These are phyloP conservation scores for Penicillium atrosanguineum DNA, from an alignment of 495 filamentous ascomycete species.

Conservation along the genomic window DNA sequence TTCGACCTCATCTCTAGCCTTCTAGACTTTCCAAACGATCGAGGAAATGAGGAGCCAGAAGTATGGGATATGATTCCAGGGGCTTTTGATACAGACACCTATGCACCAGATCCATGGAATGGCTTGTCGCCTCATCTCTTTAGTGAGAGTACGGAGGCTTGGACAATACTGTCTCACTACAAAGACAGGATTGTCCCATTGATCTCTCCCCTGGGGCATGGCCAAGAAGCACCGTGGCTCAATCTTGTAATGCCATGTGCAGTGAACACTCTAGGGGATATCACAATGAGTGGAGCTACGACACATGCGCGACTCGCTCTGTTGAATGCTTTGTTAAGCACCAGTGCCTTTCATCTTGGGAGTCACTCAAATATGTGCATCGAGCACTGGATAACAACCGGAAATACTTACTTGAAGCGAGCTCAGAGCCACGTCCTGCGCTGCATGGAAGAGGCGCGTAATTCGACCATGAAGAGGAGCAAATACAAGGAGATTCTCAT, in stretches of 20 bases:
- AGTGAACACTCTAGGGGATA: conserved; percentile 12
- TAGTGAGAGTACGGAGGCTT: conserved; percentile 10
- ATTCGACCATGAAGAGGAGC: conserved; percentile 3
- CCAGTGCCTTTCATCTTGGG: conserved; percentile 19
- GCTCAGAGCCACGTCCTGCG: conserved; percentile 11
- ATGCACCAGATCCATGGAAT: background rate
- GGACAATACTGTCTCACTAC: conserved; percentile 22
- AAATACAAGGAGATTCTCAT: conserved; percentile 26
- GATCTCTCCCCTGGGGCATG: conserved; percentile 16
- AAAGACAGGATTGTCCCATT: conserved; percentile 17
- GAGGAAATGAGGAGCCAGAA: background rate
- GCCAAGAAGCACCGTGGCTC: conserved; percentile 15
- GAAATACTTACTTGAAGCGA: conserved; percentile 4
- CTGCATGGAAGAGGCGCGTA: conserved; percentile 11
- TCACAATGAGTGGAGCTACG: conserved; percentile 3
- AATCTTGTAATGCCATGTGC: conserved; percentile 19
- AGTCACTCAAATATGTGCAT: background rate
- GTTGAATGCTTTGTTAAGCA: conserved; percentile 16
- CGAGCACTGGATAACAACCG: conserved; percentile 6
- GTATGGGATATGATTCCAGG: no score
- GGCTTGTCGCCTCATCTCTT: background rate
- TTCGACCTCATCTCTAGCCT: background rate
- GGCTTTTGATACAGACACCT: background rate
- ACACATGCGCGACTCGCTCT: conserved; percentile 13
- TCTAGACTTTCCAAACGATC: no score